Conservation (phyloP, 768 basidiomycete genomes). For the Trametes villosa region DNA sequence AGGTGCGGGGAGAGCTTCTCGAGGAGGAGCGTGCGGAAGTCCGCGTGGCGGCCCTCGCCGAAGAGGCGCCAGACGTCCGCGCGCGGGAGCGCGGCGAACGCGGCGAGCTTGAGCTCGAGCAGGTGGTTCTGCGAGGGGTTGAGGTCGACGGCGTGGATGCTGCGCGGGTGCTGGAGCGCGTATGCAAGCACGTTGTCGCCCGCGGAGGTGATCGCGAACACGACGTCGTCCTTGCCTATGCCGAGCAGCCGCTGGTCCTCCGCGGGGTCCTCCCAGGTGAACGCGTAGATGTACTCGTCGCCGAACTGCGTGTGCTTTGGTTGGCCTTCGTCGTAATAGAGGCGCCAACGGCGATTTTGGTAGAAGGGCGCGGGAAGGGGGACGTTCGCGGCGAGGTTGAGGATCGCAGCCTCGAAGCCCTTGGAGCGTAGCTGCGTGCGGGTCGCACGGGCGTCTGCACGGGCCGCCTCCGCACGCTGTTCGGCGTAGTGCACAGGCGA, state of each 20-base stretch:
- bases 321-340: conserved; percentile 63
- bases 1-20: conserved; percentile 65
- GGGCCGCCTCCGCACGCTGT: conserved; percentile 45
- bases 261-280: conserved; percentile 72
- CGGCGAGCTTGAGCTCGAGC: conserved; percentile 77
- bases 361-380: conserved; percentile 69
- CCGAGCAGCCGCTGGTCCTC: conserved; percentile 71
- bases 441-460: conserved; percentile 39
- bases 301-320: conserved; percentile 70
- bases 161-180: conserved; percentile 66
- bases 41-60: conserved; percentile 61
- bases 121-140: conserved; percentile 80
- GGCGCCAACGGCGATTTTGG: conserved; percentile 63
- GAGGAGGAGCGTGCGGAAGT: conserved; percentile 65
- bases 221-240: conserved; percentile 61
- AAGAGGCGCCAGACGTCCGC: conserved; percentile 70
- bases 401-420: conserved; percentile 37
- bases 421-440: conserved; percentile 30
- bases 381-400: conserved; percentile 49
- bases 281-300: conserved; percentile 61
- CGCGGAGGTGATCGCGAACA: conserved; percentile 77
- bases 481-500: conserved; percentile 42
- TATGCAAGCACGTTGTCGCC: conserved; percentile 85
- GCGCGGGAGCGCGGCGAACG: conserved; percentile 58
- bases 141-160: conserved; percentile 77